A percentile compares a stretch with the other conserved stretches of the same genome.
Conservation (phyloP, 2,329 filamentous ascomycete genomes). For the Drechslera avenae region DNA sequence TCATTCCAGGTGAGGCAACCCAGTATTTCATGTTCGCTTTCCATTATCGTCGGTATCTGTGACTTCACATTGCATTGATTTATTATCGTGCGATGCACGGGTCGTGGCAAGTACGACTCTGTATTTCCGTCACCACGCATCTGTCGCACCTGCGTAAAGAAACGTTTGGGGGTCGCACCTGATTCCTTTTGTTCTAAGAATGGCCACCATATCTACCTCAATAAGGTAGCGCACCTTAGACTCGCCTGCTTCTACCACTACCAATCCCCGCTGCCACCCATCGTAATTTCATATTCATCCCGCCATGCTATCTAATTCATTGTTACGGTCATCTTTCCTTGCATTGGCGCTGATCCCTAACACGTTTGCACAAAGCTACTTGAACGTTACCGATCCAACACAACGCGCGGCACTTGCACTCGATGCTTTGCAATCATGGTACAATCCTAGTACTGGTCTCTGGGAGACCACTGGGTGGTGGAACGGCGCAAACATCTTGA, state of each 20-base stretch:
- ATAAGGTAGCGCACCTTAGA: no score
- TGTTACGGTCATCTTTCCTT: conserved; percentile 20
- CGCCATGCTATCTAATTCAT: conserved; percentile 25
- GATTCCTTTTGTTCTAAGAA: no score
- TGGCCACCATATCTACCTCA: no score
- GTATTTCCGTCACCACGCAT: neutral
- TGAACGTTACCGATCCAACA: conserved; percentile 25
- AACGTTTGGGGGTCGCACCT: neutral
- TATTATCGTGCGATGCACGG: neutral
- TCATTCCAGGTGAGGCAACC: conserved; percentile 20
- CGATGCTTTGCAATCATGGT: conserved; percentile 63
- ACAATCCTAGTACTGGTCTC: conserved; percentile 63
- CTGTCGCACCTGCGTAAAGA: neutral
- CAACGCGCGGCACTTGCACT: conserved; percentile 43
- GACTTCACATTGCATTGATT: neutral
- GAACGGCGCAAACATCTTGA: conserved; percentile 72
- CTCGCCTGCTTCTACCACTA: no score
- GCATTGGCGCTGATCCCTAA: conserved; percentile 26
- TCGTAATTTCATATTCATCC: neutral
- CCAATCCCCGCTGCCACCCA: neutral
- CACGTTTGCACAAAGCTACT: conserved; percentile 23
- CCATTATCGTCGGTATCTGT: neutral
- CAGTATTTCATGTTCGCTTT: neutral
- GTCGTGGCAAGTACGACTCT: neutral
- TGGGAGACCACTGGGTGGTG: conserved; percentile 74